These are phyloP conservation scores for Pleurotus giganteus DNA, from an alignment of 768 basidiomycete genomes.

Conservation along the genomic window DNA sequence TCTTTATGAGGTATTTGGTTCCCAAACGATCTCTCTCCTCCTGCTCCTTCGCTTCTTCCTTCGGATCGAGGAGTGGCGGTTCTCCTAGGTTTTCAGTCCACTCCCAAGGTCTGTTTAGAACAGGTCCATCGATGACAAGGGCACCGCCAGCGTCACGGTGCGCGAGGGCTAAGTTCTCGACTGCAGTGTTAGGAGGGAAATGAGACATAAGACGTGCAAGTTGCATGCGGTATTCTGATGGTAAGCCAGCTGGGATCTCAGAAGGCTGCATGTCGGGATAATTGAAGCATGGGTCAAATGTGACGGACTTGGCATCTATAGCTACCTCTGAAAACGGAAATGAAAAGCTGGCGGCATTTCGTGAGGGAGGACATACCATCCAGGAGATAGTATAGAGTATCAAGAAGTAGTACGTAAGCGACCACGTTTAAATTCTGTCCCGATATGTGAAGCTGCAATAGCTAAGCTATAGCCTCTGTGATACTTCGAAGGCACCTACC, in stretches of 20 bases:
- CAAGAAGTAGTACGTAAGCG: conserved; percentile 64
- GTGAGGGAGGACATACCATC: conserved; percentile 52
- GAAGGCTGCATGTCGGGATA: conserved; percentile 53
- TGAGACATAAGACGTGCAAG: conserved; percentile 58
- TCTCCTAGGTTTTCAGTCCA: conserved; percentile 82
- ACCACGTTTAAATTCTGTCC: conserved; percentile 54
- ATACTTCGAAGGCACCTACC: conserved; percentile 36
- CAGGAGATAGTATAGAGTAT: conserved; percentile 70
- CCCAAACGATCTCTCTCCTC: conserved; percentile 37
- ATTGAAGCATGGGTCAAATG: conserved; percentile 62
- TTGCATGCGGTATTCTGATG: conserved; percentile 55
- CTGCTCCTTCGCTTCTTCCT: conserved; percentile 38
- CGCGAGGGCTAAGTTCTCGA: conserved; percentile 57
- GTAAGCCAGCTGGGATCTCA: conserved; percentile 55
- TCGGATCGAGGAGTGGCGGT: conserved; percentile 38
- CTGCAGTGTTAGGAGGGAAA: conserved; percentile 45
- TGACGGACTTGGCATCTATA: conserved; percentile 48
- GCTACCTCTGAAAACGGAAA: conserved; percentile 53
- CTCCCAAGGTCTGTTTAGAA: conserved; percentile 81
- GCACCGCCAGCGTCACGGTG: conserved; percentile 55
- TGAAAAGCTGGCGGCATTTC: neutral
- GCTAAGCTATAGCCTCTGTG: conserved; percentile 4
- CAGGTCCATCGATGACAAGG: conserved; percentile 45
- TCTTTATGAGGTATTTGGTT: conserved; percentile 45
- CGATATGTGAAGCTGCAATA: conserved; percentile 48